These are phyloP conservation scores for Podila epicladia DNA, from an alignment of 192 early-diverging fungal species.

Conservation along the genomic window DNA sequence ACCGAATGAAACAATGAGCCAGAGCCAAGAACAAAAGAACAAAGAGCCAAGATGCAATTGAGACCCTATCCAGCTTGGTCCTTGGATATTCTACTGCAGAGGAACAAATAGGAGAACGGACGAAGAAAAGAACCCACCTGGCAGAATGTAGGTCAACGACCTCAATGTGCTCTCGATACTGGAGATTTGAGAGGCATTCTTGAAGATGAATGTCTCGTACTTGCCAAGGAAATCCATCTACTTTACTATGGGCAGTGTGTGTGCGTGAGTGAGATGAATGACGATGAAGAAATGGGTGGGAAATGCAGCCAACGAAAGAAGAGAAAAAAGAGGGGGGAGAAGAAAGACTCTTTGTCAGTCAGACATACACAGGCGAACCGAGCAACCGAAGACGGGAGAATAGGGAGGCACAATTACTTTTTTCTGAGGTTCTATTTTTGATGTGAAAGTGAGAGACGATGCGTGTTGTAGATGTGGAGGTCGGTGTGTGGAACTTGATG, in stretches of 20 bases:
- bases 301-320: background rate
- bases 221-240: constrained; percentile 68
- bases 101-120: background rate
- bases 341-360: too few relatives aligned
- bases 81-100: background rate
- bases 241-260: background rate
- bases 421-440: too few relatives aligned
- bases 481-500: too few relatives aligned
- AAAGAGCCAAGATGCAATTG: background rate
- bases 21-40: constrained; percentile 1
- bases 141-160: constrained; percentile 90
- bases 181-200: constrained; percentile 89
- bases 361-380: too few relatives aligned
- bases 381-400: too few relatives aligned
- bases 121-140: constrained; percentile 63
- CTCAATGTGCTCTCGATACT: constrained; percentile 88
- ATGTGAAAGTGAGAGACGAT: background rate
- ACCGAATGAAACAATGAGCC: constrained; percentile 3
- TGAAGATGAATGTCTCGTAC: constrained; percentile 86
- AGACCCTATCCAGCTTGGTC: background rate
- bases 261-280: background rate
- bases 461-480: background rate
- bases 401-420: too few relatives aligned
- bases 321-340: constrained; percentile 4
- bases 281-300: background rate